A percentile compares a stretch with the other conserved stretches of the same genome.
Evolutionary conservation across 2,329 filamentous ascomycete species (phyloP).

Genomic region (Neonectria ditissima): DNA sequence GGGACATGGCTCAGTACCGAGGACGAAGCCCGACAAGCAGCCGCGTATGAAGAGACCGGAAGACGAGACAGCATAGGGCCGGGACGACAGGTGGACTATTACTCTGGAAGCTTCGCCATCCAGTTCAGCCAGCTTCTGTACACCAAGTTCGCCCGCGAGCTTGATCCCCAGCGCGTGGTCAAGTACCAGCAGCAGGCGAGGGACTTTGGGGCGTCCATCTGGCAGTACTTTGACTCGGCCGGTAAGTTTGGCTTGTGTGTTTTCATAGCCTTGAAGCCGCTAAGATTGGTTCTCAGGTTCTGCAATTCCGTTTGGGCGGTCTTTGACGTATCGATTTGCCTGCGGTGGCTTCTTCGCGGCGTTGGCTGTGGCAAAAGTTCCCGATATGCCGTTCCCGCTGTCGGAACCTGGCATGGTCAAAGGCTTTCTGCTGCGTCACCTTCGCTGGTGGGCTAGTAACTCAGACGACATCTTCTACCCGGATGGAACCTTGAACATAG

Average conservation of each 20-base stretch:
- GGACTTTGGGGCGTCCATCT: conserved; percentile 56
- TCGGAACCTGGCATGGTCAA: conserved; percentile 56
- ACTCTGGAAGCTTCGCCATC: conserved; percentile 66
- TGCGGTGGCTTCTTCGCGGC: conserved; percentile 62
- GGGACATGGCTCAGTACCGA: conserved; percentile 53
- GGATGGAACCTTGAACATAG: conserved; percentile 64
- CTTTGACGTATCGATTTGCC: conserved; percentile 64
- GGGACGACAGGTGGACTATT: conserved; percentile 61
- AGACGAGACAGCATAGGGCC: conserved; percentile 39
- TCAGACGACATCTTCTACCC: conserved; percentile 58
- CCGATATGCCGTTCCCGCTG: conserved; percentile 52
- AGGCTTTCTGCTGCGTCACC: conserved; percentile 61
- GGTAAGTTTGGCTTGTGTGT: conserved; percentile 50
- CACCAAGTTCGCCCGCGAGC: conserved; percentile 54
- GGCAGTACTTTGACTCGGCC: conserved; percentile 60
- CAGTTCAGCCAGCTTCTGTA: conserved; percentile 64
- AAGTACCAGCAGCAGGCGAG: conserved; percentile 54
- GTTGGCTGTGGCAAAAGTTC: conserved; percentile 55
- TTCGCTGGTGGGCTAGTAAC: conserved; percentile 61
- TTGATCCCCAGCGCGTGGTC: conserved; percentile 54
- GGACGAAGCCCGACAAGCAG: conserved; percentile 29
- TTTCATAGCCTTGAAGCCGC: too few relatives aligned
- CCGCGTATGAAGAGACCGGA: conserved; percentile 21
- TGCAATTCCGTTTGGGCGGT: conserved; percentile 64
- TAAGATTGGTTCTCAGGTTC: too few relatives aligned